Percentiles rank a stretch among this genome's conserved stretches.
phyloP scores from a whole-genome alignment of 345 rosid species.

The Lumnitzera littorea region DNA sequence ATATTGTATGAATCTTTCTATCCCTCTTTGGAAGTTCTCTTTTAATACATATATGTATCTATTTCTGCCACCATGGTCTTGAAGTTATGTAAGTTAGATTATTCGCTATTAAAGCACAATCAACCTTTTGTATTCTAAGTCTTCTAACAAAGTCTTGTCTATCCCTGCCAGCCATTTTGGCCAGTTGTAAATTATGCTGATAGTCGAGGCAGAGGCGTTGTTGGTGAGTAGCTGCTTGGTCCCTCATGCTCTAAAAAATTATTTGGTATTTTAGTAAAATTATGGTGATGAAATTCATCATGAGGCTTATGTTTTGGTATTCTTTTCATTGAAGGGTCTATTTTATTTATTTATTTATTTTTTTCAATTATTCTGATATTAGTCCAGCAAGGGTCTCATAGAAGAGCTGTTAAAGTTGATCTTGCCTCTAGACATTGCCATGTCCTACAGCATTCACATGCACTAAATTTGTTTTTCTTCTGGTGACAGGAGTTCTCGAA shows the following conservation, averaged over 20 bases:
- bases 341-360: neutral
- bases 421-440: too few species aligned
- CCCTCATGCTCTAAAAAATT: conserved; percentile 8
- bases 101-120: too few species aligned
- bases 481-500: conserved; percentile 66
- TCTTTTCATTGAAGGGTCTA: neutral
- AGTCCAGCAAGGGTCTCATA: too few species aligned
- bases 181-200: conserved; percentile 40
- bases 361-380: neutral
- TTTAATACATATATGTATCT: too few species aligned
- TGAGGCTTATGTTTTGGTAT: neutral
- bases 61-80: too few species aligned
- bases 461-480: neutral
- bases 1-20: too few species aligned
- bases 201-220: conserved; percentile 82
- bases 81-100: too few species aligned
- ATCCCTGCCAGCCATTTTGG: conserved; percentile 79
- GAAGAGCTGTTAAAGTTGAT: too few species aligned
- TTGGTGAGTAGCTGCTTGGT: conserved; percentile 54
- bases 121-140: too few species aligned
- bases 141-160: neutral
- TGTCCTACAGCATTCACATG: too few species aligned
- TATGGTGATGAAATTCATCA: too few species aligned
- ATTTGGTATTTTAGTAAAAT: neutral
- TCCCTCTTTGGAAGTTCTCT: too few species aligned